Percentiles rank a stretch among this genome's conserved stretches.
phyloP scores from a whole-genome alignment of 1,284 basidiomycete genomes.

The Naganishia sp. region DNA sequence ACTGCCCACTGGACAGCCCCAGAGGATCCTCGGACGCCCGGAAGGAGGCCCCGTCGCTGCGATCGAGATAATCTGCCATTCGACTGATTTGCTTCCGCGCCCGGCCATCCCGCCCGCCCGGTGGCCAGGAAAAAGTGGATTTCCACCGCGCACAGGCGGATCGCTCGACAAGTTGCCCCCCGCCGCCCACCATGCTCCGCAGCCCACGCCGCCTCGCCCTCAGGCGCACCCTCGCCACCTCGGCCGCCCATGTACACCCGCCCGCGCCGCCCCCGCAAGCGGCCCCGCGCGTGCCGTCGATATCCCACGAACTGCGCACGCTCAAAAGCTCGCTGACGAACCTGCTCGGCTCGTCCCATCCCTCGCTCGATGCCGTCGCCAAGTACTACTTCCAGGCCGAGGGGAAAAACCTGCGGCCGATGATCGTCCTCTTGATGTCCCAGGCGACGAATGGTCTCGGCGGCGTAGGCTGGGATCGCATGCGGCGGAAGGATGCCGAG shows the following conservation, averaged over 20 bases:
- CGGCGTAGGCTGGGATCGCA: constrained; percentile 43
- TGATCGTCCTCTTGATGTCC: constrained; percentile 86
- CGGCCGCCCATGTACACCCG: not conserved
- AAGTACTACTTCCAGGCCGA: constrained; percentile 88
- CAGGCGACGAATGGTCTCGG: constrained; percentile 85
- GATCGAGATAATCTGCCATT: not conserved
- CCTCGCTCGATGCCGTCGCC: constrained; percentile 81
- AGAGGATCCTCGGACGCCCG: not conserved
- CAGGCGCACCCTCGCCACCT: constrained; percentile 2
- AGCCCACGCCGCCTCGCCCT: not conserved
- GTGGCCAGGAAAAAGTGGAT: too few species aligned
- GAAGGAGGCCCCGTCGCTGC: not conserved
- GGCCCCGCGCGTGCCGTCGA: constrained; percentile 35
- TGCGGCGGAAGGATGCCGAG: constrained; percentile 21
- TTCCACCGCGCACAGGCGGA: not conserved
- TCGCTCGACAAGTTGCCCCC: not conserved
- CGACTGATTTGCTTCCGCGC: not conserved
- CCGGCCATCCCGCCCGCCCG: not conserved
- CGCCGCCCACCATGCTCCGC: not conserved
- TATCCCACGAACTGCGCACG: constrained; percentile 71
- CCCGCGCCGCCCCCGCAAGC: not conserved
- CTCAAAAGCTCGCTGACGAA: constrained; percentile 74
- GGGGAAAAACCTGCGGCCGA: constrained; percentile 82
- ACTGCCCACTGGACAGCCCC: not conserved
- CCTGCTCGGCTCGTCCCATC: constrained; percentile 85